Evolutionary conservation across 768 basidiomycete genomes (phyloP), one percentile per base, ranked within the genome.

Genomic region (Guyanaporus albipodus): DNA sequence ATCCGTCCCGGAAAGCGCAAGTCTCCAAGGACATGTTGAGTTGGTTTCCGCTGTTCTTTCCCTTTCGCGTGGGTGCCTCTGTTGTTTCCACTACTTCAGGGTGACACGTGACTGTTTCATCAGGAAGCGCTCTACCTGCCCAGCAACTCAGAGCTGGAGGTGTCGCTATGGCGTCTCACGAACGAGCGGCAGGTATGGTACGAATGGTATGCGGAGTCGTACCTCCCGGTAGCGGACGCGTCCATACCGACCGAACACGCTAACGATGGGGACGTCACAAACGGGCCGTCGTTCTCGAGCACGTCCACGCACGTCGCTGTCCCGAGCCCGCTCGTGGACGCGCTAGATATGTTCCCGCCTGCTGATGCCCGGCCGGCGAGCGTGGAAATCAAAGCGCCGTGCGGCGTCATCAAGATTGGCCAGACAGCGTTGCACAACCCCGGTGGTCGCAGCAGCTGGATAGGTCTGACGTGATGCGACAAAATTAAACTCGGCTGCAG

Each of bases 41-140:
- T 62, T 99, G 96, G 96, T 99, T 99, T 70, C 96, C 96, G 0
- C 68, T 97, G 17, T 96, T 91, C 70, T 95, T 99, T 68, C 96
- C 96, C 2, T 81, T 98, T 63, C 87, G 83, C 68, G 93, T 87
- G 49, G 24, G 79, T 64, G 8, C 42, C 11, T 44, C 38, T 31
- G 14, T 1, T 6, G 11, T 11, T 31, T 51, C 29, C 17, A 19
- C 9, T 14, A 15, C 22, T 2, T 34, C 17, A 24, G n/a, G 21
- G 31, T 37, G 33, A 38, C 5, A 11, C 23, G 2, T 46, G 28
- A 54, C 8, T 21, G 48, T 6, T 31, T 27, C 27, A 32, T 8
- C 57, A 96, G 91, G 91, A 96, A 56, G 91, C 96, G 0, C 68
- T 99, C 4, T 98, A 96, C 62, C 76, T 98, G 0, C 96, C 96